Percentiles rank a stretch among this genome's conserved stretches.
These are phyloP conservation scores for Termitomyces sp. DNA, from an alignment of 768 basidiomycete genomes.

Conservation along the genomic window DNA sequence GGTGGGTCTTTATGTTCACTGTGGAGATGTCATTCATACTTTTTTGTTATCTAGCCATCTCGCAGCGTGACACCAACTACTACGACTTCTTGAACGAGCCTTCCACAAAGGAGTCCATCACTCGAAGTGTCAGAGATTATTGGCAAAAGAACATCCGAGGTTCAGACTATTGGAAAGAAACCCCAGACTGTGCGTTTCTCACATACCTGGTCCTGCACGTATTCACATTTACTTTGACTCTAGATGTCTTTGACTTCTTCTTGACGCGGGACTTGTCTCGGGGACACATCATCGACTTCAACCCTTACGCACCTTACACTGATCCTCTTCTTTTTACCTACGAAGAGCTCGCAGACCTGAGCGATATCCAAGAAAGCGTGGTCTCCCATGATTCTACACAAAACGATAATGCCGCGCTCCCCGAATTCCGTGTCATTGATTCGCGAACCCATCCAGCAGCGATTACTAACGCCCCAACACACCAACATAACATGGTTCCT, in stretches of 20 bases:
- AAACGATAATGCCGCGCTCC: conserved; percentile 9
- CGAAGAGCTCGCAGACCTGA: conserved; percentile 55
- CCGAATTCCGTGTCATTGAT: conserved; percentile 63
- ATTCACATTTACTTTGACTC: not conserved
- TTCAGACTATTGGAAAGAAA: conserved; percentile 46
- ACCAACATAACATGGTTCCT: conserved; percentile 90
- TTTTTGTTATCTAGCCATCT: conserved; percentile 49
- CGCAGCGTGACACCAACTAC: conserved; percentile 84
- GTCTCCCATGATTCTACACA: not conserved
- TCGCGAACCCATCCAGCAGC: conserved; percentile 70
- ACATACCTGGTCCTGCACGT: not conserved
- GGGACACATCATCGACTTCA: conserved; percentile 87
- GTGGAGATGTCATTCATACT: not conserved
- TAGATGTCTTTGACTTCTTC: conserved; percentile 85
- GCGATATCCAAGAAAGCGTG: conserved; percentile 10
- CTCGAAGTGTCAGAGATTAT: conserved; percentile 45
- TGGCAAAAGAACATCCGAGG: conserved; percentile 66
- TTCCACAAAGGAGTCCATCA: conserved; percentile 47
- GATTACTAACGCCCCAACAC: conserved; percentile 58
- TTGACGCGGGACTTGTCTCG: conserved; percentile 75
- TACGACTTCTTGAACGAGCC: conserved; percentile 82
- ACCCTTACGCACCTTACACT: conserved; percentile 82
- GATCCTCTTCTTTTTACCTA: conserved; percentile 86
- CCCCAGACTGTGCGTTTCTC: conserved; percentile 57
- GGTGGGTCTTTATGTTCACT: conserved; percentile 43